These are phyloP conservation scores for Acanthamoeba lenticulata DNA, from an alignment of 208 protist genomes.

Conservation along the genomic window DNA sequence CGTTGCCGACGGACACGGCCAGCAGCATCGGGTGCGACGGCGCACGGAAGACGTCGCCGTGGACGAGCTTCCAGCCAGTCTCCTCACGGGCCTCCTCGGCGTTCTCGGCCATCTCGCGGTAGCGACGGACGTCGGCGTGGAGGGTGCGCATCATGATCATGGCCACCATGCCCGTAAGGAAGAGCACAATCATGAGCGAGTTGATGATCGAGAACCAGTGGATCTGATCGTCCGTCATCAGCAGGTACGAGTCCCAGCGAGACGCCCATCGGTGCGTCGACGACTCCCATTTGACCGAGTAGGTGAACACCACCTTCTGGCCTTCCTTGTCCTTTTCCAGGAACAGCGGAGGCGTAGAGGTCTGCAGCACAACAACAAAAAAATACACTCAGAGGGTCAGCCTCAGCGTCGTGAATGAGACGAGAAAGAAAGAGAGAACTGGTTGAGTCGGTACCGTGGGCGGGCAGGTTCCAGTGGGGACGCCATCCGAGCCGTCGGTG, in stretches of 20 bases:
- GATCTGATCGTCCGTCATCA: slow-evolving; percentile 87
- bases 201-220: slow-evolving; percentile 97
- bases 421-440: neutral
- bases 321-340: neutral
- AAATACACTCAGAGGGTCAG: neutral
- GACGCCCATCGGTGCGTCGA: slow-evolving; percentile 90
- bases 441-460: neutral
- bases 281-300: slow-evolving; percentile 69
- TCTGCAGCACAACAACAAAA: neutral
- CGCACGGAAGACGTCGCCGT: slow-evolving; percentile 97
- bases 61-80: slow-evolving; percentile 97
- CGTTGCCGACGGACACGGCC: slow-evolving; percentile 93
- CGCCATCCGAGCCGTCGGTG: neutral
- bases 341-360: neutral
- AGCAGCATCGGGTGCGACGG: slow-evolving; percentile 91
- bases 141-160: slow-evolving; percentile 96
- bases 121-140: slow-evolving; percentile 92
- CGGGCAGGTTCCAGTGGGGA: neutral
- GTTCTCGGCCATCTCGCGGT: slow-evolving; percentile 88
- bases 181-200: slow-evolving; percentile 94
- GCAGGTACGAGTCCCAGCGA: slow-evolving; percentile 97
- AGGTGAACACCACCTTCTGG: slow-evolving; percentile 79
- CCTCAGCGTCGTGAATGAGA: neutral
- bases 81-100: slow-evolving; percentile 87
- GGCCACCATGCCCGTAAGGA: slow-evolving; percentile 94